Percentiles rank a stretch among this genome's conserved stretches.
Conservation (phyloP, 2,329 filamentous ascomycete species). For the Aspergillus persii region DNA sequence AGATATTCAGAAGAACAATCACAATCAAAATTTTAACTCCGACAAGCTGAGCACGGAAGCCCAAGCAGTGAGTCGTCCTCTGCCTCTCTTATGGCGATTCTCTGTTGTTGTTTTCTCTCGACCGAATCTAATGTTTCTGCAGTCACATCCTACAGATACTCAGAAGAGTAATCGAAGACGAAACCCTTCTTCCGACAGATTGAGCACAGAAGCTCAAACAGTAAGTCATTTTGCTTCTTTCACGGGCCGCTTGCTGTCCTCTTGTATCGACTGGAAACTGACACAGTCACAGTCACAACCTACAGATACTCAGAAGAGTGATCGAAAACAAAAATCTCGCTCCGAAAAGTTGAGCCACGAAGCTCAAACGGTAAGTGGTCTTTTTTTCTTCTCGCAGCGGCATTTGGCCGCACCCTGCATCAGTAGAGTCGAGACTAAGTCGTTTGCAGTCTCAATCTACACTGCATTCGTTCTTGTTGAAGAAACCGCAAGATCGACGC, state of each 20-base stretch:
- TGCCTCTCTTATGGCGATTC: not conserved
- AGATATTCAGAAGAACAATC: not conserved
- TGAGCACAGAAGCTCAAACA: slow-evolving; percentile 6
- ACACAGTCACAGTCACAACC: not conserved
- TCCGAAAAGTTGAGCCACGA: slow-evolving; percentile 7
- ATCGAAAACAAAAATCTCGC: slow-evolving; percentile 7
- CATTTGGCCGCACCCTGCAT: not conserved
- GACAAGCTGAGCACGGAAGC: slow-evolving; percentile 5
- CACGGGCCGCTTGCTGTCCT: not conserved
- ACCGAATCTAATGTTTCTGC: not conserved
- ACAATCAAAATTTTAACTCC: slow-evolving; percentile 4
- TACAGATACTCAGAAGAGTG: not conserved
- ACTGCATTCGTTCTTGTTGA: slow-evolving; percentile 9
- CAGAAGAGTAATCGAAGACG: slow-evolving; percentile 5
- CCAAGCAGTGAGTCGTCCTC: not conserved
- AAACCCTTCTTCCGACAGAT: slow-evolving; percentile 1
- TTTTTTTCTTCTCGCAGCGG: not conserved
- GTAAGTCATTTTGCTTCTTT: not conserved
- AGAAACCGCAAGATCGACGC: slow-evolving; percentile 9
- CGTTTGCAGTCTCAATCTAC: slow-evolving; percentile 9
- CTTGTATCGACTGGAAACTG: not conserved
- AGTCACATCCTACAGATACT: not conserved
- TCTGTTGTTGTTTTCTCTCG: not conserved
- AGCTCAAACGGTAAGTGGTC: not conserved
- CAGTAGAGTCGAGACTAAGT: not conserved